phyloP scores from a whole-genome alignment of 2,329 filamentous ascomycete species.

The Exserohilum turcica region DNA sequence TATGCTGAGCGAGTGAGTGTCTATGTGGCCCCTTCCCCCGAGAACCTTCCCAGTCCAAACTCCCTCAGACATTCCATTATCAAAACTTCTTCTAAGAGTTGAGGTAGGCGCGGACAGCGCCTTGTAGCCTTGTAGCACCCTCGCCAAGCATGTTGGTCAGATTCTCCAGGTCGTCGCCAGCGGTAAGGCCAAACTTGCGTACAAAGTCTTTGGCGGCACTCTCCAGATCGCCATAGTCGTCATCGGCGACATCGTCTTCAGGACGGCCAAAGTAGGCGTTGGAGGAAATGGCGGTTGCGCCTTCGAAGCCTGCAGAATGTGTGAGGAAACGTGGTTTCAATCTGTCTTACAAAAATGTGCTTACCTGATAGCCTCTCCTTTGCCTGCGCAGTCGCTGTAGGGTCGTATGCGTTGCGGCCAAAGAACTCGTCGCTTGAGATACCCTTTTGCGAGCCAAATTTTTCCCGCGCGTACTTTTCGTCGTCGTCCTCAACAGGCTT shows the following conservation, averaged over 20 bases:
- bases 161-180: conserved; percentile 94
- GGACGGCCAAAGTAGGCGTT: conserved; percentile 97
- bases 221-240: conserved; percentile 89
- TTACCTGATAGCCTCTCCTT: conserved; percentile 74
- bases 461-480: conserved; percentile 80
- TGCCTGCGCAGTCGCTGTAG: conserved; percentile 79
- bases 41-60: neutral
- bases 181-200: conserved; percentile 91
- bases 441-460: conserved; percentile 91
- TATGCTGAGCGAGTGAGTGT: neutral
- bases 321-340: conserved; percentile 4
- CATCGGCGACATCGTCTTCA: conserved; percentile 73
- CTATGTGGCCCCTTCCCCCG: neutral
- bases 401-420: conserved; percentile 84
- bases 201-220: conserved; percentile 95
- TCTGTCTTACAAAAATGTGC: neutral
- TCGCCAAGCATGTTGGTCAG: conserved; percentile 82
- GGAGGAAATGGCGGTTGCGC: conserved; percentile 87
- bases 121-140: conserved; percentile 82
- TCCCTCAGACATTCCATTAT: neutral
- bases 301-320: conserved; percentile 72
- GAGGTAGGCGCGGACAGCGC: conserved; percentile 48
- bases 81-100: conserved; percentile 41
- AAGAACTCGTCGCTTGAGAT: conserved; percentile 99
- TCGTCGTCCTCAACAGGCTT: conserved; percentile 73